Percentiles rank a stretch among this genome's conserved stretches.
Evolutionary conservation across 2,329 filamentous ascomycete genomes (phyloP).

Genomic region (Penicillium sp.): DNA sequence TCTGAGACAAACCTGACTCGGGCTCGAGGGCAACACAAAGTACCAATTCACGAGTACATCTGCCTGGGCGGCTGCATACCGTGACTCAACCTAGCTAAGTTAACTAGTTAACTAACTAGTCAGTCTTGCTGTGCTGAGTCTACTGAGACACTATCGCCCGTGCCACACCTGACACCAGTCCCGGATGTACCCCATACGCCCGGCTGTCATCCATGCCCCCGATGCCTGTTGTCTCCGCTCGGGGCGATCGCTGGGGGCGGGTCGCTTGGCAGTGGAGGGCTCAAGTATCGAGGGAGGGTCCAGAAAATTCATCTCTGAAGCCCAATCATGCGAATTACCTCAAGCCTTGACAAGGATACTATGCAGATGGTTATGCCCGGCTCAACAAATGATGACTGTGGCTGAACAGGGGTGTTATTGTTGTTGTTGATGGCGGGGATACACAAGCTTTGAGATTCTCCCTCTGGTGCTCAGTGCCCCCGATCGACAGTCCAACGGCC

Average conservation of each 20-base stretch:
- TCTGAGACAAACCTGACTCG: constrained; percentile 2
- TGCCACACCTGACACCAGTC: neutral
- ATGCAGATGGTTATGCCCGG: neutral
- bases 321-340: neutral
- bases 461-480: neutral
- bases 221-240: neutral
- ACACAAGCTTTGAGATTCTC: neutral
- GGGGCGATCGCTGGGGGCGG: constrained; percentile 1
- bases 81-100: neutral
- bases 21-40: neutral
- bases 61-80: neutral
- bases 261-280: constrained; percentile 4
- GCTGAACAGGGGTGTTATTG: neutral
- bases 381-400: neutral
- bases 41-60: neutral
- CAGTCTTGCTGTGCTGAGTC: neutral
- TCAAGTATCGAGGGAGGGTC: neutral
- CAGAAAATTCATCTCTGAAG: neutral
- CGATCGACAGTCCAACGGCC: neutral
- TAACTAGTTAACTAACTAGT: neutral
- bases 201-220: neutral
- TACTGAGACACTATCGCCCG: neutral
- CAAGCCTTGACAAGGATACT: neutral
- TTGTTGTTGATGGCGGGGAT: neutral
- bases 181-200: neutral